Conservation (phyloP, 768 basidiomycete genomes). For the Tubosaeta brunneosetosa region DNA sequence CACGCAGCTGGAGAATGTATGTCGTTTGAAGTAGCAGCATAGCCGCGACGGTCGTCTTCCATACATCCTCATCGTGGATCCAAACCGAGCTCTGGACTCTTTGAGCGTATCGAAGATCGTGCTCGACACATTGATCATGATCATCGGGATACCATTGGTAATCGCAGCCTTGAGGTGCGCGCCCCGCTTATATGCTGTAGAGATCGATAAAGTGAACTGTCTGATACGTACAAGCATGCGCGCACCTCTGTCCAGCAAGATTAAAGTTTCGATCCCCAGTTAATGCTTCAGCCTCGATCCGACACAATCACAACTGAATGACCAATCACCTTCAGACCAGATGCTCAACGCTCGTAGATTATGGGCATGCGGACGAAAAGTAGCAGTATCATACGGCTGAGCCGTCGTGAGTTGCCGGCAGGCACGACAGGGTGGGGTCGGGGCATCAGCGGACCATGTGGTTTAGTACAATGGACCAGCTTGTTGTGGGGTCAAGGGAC, state of each 20-base stretch:
- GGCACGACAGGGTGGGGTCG: too few relatives aligned
- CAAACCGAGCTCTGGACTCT: constrained; percentile 46
- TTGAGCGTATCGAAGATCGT: constrained; percentile 58
- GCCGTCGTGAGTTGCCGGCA: too few relatives aligned
- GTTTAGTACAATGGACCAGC: too few relatives aligned
- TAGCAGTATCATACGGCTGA: too few relatives aligned
- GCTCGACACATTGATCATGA: constrained; percentile 67
- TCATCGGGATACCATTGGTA: constrained; percentile 55
- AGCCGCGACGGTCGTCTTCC: constrained; percentile 53
- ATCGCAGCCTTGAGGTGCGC: constrained; percentile 54
- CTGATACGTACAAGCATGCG: background rate
- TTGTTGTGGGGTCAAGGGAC: too few relatives aligned
- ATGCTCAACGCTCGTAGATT: too few relatives aligned
- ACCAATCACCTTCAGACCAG: too few relatives aligned
- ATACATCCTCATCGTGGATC: constrained; percentile 72
- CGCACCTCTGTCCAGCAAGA: constrained; percentile 64
- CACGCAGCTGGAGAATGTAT: constrained; percentile 66
- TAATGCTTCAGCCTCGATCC: too few relatives aligned
- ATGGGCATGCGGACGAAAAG: too few relatives aligned
- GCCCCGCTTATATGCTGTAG: constrained; percentile 58
- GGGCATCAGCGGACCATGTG: too few relatives aligned
- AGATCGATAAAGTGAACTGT: background rate
- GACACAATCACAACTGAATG: too few relatives aligned
- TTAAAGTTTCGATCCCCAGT: constrained; percentile 3
- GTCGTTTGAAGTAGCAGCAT: constrained; percentile 56